Conservation (phyloP, 192 early-diverging fungal species). For the Backusella macrospora region DNA sequence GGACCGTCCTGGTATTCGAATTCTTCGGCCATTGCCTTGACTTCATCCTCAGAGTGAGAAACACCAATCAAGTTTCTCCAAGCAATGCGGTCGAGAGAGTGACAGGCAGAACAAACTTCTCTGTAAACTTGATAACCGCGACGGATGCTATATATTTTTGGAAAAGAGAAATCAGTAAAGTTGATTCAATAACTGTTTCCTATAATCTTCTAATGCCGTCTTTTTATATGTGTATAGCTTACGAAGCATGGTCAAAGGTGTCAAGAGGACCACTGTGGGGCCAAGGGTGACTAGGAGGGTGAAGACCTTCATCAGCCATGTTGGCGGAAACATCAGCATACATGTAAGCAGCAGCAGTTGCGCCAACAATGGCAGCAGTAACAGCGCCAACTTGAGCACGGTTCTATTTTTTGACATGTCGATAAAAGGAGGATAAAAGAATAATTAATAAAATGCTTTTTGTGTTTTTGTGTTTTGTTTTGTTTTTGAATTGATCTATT, state of each 20-base stretch:
- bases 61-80: slow-evolving; percentile 97
- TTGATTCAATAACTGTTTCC: too few species aligned
- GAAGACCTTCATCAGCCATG: slow-evolving; percentile 91
- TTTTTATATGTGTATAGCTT: slow-evolving; percentile 19
- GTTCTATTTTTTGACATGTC: slow-evolving; percentile 29
- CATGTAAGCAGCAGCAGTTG: slow-evolving; percentile 52
- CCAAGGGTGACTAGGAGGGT: slow-evolving; percentile 89
- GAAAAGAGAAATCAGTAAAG: slow-evolving; percentile 9
- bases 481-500: slow-evolving; percentile 13
- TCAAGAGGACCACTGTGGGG: slow-evolving; percentile 78
- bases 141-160: slow-evolving; percentile 69
- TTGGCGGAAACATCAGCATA: slow-evolving; percentile 67
- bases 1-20: slow-evolving; percentile 92
- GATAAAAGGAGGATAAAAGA: neutral
- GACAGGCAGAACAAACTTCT: slow-evolving; percentile 97
- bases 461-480: too few species aligned
- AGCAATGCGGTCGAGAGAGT: slow-evolving; percentile 91
- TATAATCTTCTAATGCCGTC: neutral
- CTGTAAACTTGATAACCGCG: slow-evolving; percentile 99
- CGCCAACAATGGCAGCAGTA: slow-evolving; percentile 63
- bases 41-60: slow-evolving; percentile 90
- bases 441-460: neutral
- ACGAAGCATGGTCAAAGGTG: slow-evolving; percentile 94
- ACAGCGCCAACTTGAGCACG: slow-evolving; percentile 38
- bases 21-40: slow-evolving; percentile 92